Conservation (phyloP, 768 basidiomycete genomes). For the Suillus fuscotomentosus region DNA sequence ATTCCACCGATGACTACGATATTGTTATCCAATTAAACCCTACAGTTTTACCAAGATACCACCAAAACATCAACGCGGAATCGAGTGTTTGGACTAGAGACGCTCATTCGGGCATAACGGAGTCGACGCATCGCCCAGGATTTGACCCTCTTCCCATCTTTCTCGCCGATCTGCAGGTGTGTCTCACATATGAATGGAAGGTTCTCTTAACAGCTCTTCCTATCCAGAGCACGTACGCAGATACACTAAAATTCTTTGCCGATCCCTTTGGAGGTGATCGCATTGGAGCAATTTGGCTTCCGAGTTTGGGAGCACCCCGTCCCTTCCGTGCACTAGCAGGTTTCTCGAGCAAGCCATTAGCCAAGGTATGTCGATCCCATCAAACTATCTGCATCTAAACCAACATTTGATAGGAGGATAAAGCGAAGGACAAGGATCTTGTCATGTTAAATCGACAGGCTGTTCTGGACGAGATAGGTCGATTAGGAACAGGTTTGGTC, state of each 20-base stretch:
- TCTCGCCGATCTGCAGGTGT: conserved; percentile 71
- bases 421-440: conserved; percentile 51
- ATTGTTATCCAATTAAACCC: conserved; percentile 77
- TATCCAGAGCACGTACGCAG: conserved; percentile 63
- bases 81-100: conserved; percentile 44
- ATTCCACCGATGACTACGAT: conserved; percentile 84
- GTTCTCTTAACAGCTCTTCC: conserved; percentile 6
- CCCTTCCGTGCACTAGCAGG: conserved; percentile 82
- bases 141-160: conserved; percentile 78
- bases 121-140: conserved; percentile 48
- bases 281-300: conserved; percentile 89
- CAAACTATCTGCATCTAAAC: background rate
- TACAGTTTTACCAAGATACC: conserved; percentile 62
- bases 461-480: conserved; percentile 71
- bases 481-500: conserved; percentile 71
- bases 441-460: conserved; percentile 68
- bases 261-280: conserved; percentile 77
- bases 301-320: conserved; percentile 55
- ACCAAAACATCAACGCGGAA: conserved; percentile 64
- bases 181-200: conserved; percentile 13
- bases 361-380: conserved; percentile 26
- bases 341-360: conserved; percentile 65
- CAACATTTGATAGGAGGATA: conserved; percentile 21
- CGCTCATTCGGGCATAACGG: background rate
- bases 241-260: conserved; percentile 81